Evolutionary conservation across 139 green algal genomes (phyloP), one percentile per base, ranked within the genome.

Genomic region (Limnomonas spitsbergensis): DNA sequence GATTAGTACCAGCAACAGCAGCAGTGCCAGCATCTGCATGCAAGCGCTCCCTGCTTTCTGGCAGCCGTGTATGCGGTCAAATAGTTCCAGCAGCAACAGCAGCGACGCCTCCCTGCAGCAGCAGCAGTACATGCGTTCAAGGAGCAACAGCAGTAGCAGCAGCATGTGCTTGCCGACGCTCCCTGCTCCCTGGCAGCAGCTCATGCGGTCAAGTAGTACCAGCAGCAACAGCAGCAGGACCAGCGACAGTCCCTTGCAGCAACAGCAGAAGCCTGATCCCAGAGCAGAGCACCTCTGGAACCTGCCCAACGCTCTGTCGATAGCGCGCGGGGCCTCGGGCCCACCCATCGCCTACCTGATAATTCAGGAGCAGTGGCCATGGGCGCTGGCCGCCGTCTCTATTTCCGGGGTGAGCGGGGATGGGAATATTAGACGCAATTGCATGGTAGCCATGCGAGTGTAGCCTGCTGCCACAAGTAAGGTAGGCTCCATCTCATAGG

Each of bases 291-390:
- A 6, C 6, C 3, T 77, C 4, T 66, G 40, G 39, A 77, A 6
- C 40, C 38, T 82, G 31, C 84, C 87, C 61, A 91, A 91, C 75
- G 26, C 81, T 37, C 67, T 91, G 34, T 89, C 84, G 0, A 37
- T 91, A 2, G 79, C 40, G 0, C 38, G 87, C 2, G 79, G 81
- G 0, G 66, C 74, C 0, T 79, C 78, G 20, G 87, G 78, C 1
- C 87, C 84, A 2, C 67, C 78, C 71, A 80, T 88, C 3, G 80
- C 82, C 1, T 74, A 85, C 73, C 71, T 78, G 4, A 84, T 91
- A 6, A 20, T 85, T 0, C 35, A 69, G 9, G 80, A 86, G 42
- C 53, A 82, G 34, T 89, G 82, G 82, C 39, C 40, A 6, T 38
- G 77, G n/a, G 87, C 87, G 3, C 32, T 86, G 6, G 67, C 35